Evolutionary conservation across 768 basidiomycete genomes (phyloP), one percentile per base, ranked within the genome.

Genomic region (Chalciporus piperatus): DNA sequence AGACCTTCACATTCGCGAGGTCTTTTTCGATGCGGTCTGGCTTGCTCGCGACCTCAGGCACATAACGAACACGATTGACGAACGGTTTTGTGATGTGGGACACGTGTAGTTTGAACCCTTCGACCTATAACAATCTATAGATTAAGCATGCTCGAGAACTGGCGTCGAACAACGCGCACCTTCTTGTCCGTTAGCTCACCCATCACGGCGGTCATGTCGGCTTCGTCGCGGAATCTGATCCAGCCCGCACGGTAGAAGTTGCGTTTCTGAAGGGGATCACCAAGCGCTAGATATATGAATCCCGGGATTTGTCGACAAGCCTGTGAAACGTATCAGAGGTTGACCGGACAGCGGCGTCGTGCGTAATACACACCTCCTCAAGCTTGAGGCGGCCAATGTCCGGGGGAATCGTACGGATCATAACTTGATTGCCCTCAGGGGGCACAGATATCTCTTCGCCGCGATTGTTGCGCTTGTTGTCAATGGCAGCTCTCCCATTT

Each of bases 221-320:
- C 83, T 56, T 92, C 92, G 28, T 92, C 89, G 38, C 72, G 74
- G 66, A 95, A 97, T 56, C 83, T 84, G 52, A 97, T 75, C 94
- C 95, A 98, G 12, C 92, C 96, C 2, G 93, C 91, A 28, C 96
- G 89, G 65, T 96, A 93, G 67, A 89, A 98, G 60, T 89, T 90
- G 52, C 92, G 85, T 71, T 95, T 95, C 68, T 92, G 90, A 38
- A 92, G 71, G 10, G 96, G 95, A 58, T 98, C 95, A 23, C 92
- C 92, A 0, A 98, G 72, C 9, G 93, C 93, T 14, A 98, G 80
- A 69, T 96, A 89, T 42, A 90, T 75, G 66, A 85, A 98, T 3
- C 94, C 95, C 5, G 86, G 79, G 48, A 92, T 75, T 59, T 81
- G 83, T 51, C 77, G 73, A 62, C 89, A 89, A 33, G 87, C 82